A percentile compares a stretch with the other conserved stretches of the same genome.
Evolutionary conservation across 176 grass and related monocot genomes (phyloP).

Genomic region (Eleusine indica): DNA sequence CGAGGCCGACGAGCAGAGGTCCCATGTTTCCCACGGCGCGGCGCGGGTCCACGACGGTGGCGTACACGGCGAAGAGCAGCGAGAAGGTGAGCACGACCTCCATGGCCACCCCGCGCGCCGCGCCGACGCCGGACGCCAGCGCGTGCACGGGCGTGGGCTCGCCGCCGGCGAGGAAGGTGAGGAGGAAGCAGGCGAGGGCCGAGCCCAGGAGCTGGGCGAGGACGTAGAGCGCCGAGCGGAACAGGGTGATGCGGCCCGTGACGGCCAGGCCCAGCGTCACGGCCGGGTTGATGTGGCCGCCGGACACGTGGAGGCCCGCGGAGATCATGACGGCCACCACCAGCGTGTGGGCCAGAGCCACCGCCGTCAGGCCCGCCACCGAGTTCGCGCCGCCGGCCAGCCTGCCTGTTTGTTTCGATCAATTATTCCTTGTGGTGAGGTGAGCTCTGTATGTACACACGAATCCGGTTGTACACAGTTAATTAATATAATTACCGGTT

Average conservation of each 20-base stretch:
- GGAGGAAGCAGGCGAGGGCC: constrained; percentile 63
- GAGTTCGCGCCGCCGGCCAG: constrained; percentile 62
- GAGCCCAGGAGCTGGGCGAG: constrained; percentile 67
- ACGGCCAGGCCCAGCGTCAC: constrained; percentile 73
- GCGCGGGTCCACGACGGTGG: constrained; percentile 66
- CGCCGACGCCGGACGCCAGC: constrained; percentile 47
- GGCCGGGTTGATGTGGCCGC: constrained; percentile 84
- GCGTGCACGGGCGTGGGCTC: constrained; percentile 62
- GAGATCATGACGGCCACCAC: constrained; percentile 77
- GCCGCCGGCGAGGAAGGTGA: constrained; percentile 61
- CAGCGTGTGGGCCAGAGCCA: constrained; percentile 75
- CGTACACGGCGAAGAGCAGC: constrained; percentile 80
- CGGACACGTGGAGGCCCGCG: constrained; percentile 81
- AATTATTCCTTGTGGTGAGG: too few species aligned
- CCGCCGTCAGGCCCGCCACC: constrained; percentile 73
- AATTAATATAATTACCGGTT: constrained; percentile 36
- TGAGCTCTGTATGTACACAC: too few species aligned
- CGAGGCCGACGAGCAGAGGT: constrained; percentile 58
- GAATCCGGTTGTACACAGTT: too few species aligned
- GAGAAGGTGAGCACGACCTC: constrained; percentile 89
- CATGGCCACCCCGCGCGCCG: constrained; percentile 61
- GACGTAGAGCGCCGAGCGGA: constrained; percentile 70
- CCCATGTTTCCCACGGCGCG: constrained; percentile 43
- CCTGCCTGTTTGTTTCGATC: constrained; percentile 42
- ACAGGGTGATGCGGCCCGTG: constrained; percentile 70